Evolutionary conservation across 345 rosid genomes (phyloP).

Genomic region (Tarenaya hassleriana): DNA sequence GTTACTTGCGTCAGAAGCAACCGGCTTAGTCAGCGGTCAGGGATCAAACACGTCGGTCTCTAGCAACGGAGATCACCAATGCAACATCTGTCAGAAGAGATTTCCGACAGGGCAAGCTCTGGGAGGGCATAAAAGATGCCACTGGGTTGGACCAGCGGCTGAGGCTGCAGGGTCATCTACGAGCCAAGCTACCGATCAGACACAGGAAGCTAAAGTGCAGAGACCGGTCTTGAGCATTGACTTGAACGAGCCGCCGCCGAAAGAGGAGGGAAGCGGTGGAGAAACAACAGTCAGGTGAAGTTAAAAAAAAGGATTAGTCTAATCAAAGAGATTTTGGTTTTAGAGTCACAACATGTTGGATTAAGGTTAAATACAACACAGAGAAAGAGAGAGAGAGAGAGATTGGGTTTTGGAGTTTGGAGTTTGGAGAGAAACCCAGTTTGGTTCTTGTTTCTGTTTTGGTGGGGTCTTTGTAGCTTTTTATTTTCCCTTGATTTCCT

Average conservation of each 20-base stretch:
- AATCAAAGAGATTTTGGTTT: slow-evolving; percentile 1
- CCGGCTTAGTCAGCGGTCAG: slow-evolving; percentile 21
- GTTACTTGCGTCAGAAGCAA: slow-evolving; percentile 28
- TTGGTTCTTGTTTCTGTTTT: no score
- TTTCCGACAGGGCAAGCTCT: slow-evolving; percentile 49
- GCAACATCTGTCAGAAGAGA: slow-evolving; percentile 32
- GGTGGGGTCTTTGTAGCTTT: no score
- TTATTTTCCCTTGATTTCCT: no score
- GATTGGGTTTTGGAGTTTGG: no score
- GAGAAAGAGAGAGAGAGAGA: no score
- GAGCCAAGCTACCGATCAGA: slow-evolving; percentile 25
- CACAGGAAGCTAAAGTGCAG: slow-evolving; percentile 24
- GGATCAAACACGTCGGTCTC: slow-evolving; percentile 21
- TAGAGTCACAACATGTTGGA: no score
- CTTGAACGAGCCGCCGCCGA: slow-evolving; percentile 32
- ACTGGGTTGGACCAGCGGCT: slow-evolving; percentile 31
- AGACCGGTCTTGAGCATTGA: slow-evolving; percentile 24
- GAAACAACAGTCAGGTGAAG: slow-evolving; percentile 22
- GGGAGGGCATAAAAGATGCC: slow-evolving; percentile 50
- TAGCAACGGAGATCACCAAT: slow-evolving; percentile 31
- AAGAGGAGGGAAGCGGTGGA: slow-evolving; percentile 20
- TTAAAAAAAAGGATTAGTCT: slow-evolving; percentile 24
- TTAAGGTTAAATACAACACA: no score
- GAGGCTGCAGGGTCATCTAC: slow-evolving; percentile 19
- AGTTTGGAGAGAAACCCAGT: no score